These are phyloP conservation scores for Sutorius australiensis DNA, from an alignment of 768 basidiomycete species.

Conservation along the genomic window DNA sequence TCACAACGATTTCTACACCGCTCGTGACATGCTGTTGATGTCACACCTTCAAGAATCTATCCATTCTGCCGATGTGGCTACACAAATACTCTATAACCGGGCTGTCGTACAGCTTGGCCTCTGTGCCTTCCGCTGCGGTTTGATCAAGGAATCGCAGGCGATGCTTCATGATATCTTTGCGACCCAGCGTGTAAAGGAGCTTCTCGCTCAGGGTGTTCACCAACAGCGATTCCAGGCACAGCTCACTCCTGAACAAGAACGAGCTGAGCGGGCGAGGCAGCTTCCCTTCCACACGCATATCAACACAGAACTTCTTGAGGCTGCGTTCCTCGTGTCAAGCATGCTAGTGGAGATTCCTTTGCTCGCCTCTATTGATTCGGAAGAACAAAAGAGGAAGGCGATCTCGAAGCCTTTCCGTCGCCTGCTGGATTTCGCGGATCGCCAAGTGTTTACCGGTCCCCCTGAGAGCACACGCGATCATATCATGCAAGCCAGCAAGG, in stretches of 20 bases:
- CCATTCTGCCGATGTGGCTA: slow-evolving; percentile 92
- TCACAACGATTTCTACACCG: slow-evolving; percentile 94
- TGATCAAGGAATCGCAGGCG: slow-evolving; percentile 90
- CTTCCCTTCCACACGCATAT: slow-evolving; percentile 99
- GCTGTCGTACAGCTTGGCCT: slow-evolving; percentile 96
- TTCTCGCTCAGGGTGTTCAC: slow-evolving; percentile 95
- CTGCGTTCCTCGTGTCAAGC: slow-evolving; percentile 95
- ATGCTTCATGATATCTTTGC: slow-evolving; percentile 95
- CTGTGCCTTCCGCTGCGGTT: slow-evolving; percentile 92
- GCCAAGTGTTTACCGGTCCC: slow-evolving; percentile 96
- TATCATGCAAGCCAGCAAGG: slow-evolving; percentile 98
- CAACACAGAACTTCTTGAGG: slow-evolving; percentile 96
- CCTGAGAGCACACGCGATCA: slow-evolving; percentile 99
- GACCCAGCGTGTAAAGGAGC: slow-evolving; percentile 94
- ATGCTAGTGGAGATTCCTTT: slow-evolving; percentile 98
- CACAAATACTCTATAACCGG: slow-evolving; percentile 97
- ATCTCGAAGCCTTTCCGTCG: slow-evolving; percentile 97
- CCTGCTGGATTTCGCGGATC: slow-evolving; percentile 92
- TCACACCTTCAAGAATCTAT: slow-evolving; percentile 97
- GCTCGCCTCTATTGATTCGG: slow-evolving; percentile 89
- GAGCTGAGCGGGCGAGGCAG: slow-evolving; percentile 91
- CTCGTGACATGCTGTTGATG: slow-evolving; percentile 98
- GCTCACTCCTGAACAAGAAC: slow-evolving; percentile 92
- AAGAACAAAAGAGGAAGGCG: slow-evolving; percentile 88
- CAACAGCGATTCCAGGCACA: slow-evolving; percentile 80